Evolutionary conservation across 768 basidiomycete species (phyloP).

Genomic region (Tephrocybe sp.): DNA sequence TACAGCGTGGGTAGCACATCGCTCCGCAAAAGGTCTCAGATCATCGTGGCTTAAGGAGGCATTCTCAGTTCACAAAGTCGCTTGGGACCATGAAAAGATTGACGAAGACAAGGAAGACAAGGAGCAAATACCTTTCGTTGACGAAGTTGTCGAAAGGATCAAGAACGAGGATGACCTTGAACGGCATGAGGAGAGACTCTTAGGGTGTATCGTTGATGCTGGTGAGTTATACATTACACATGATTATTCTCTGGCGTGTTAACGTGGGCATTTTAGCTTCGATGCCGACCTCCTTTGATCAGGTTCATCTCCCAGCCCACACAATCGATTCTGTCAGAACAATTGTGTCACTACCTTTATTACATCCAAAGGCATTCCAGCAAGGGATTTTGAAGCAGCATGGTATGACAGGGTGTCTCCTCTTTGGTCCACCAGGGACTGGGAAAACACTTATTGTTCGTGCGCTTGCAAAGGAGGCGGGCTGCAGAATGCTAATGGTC

Average conservation of each 20-base stretch:
- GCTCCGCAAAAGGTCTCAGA: constrained; percentile 46
- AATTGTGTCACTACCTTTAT: constrained; percentile 83
- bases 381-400: constrained; percentile 90
- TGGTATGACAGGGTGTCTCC: constrained; percentile 84
- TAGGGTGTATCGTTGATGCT: constrained; percentile 86
- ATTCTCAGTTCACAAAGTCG: constrained; percentile 23
- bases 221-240: constrained; percentile 35
- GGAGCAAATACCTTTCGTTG: constrained; percentile 37
- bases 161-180: constrained; percentile 77
- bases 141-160: constrained; percentile 75
- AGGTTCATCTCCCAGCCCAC: constrained; percentile 84
- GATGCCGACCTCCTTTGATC: constrained; percentile 79
- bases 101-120: constrained; percentile 34
- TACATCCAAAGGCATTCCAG: constrained; percentile 85
- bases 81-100: constrained; percentile 24
- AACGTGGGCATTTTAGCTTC: constrained; percentile 39
- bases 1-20: constrained; percentile 61
- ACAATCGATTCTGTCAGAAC: constrained; percentile 93
- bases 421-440: constrained; percentile 90
- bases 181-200: constrained; percentile 73
- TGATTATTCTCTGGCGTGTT: constrained; percentile 7
- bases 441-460: constrained; percentile 90
- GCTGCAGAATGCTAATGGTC: constrained; percentile 88
- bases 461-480: constrained; percentile 90
- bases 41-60: constrained; percentile 61